phyloP scores from a whole-genome alignment of 768 basidiomycete genomes.

The Calocybe indica region DNA sequence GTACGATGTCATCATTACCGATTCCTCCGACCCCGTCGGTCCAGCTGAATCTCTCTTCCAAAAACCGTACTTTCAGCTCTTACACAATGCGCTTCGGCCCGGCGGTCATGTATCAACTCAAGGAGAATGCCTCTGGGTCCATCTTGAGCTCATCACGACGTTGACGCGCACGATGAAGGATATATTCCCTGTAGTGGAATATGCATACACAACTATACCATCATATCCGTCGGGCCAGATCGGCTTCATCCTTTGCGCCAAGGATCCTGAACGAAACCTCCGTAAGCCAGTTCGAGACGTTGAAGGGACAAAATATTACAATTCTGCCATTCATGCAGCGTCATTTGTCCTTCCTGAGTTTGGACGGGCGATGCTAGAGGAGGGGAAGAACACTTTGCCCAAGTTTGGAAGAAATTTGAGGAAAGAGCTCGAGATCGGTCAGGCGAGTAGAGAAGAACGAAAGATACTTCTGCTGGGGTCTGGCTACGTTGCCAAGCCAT shows the following conservation, averaged over 20 bases:
- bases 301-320: constrained; percentile 78
- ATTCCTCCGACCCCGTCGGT: constrained; percentile 97
- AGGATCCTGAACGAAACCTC: constrained; percentile 64
- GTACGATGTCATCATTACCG: constrained; percentile 98
- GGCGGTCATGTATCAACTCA: constrained; percentile 95
- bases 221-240: constrained; percentile 99
- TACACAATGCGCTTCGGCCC: constrained; percentile 83
- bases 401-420: constrained; percentile 50
- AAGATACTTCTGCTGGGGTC: constrained; percentile 88
- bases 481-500: constrained; percentile 94
- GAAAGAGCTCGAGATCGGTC: constrained; percentile 37
- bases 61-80: constrained; percentile 93
- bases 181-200: constrained; percentile 80
- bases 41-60: constrained; percentile 93
- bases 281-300: constrained; percentile 70
- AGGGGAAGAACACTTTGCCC: constrained; percentile 66
- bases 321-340: constrained; percentile 67
- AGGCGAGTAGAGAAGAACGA: constrained; percentile 36
- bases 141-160: constrained; percentile 79
- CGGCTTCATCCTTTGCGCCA: constrained; percentile 88
- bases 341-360: constrained; percentile 96
- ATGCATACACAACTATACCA: constrained; percentile 94
- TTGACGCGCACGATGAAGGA: constrained; percentile 62
- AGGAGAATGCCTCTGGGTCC: constrained; percentile 93
- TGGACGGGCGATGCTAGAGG: constrained; percentile 65